phyloP scores from a whole-genome alignment of 1,284 basidiomycete species.

The Tilletia walkeri region DNA sequence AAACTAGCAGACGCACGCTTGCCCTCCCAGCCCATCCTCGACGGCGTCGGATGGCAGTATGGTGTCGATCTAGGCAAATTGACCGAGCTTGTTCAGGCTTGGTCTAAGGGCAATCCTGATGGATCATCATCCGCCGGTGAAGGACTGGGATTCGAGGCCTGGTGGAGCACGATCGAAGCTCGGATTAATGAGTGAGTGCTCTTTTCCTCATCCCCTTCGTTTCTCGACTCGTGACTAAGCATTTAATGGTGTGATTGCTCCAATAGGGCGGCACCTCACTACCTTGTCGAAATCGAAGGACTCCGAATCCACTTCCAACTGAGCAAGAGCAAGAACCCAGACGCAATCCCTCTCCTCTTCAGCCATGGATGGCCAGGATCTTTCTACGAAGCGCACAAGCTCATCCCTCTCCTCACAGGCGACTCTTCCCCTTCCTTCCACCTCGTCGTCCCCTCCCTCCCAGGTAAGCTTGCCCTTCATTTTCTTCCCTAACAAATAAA shows the following conservation, averaged over 20 bases:
- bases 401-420: slow-evolving; percentile 26
- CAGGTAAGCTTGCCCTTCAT: slow-evolving; percentile 16
- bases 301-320: slow-evolving; percentile 39
- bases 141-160: not conserved
- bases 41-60: slow-evolving; percentile 37
- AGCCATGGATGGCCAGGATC: slow-evolving; percentile 45
- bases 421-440: slow-evolving; percentile 32
- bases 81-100: slow-evolving; percentile 29
- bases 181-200: slow-evolving; percentile 14
- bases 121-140: not conserved
- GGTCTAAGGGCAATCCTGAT: slow-evolving; percentile 25
- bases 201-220: not conserved
- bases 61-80: slow-evolving; percentile 38
- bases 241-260: slow-evolving; percentile 21
- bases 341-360: slow-evolving; percentile 45
- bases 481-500: not conserved
- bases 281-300: slow-evolving; percentile 36
- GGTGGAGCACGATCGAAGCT: slow-evolving; percentile 17
- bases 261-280: slow-evolving; percentile 28
- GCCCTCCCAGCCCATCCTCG: slow-evolving; percentile 29
- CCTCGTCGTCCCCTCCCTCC: slow-evolving; percentile 45
- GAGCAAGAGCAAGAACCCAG: slow-evolving; percentile 24
- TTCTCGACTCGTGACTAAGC: not conserved
- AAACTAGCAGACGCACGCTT: slow-evolving; percentile 38
- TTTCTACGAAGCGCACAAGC: slow-evolving; percentile 34